Conservation (phyloP, 805 yeast genomes). For the Suhomyces kilbournensis region DNA sequence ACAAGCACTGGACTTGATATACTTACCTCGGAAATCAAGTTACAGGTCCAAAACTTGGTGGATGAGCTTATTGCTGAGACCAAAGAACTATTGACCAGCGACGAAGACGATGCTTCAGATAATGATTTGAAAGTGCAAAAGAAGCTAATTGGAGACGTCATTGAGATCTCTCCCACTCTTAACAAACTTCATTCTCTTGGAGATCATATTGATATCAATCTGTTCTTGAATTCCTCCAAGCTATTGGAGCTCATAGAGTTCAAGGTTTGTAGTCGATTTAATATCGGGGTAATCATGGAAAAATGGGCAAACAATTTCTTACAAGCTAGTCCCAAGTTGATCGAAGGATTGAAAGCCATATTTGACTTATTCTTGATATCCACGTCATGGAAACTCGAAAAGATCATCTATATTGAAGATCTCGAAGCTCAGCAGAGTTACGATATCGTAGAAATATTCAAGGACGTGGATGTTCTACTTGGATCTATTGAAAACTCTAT, state of each 20-base stretch:
- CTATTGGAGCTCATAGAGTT: conserved; percentile 14
- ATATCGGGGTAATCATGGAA: conserved; percentile 17
- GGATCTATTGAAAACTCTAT: conserved; percentile 12
- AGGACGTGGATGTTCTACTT: conserved; percentile 16
- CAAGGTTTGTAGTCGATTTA: conserved; percentile 12
- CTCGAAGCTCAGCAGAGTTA: conserved; percentile 16
- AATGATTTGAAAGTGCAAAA: conserved; percentile 16
- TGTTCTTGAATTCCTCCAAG: conserved; percentile 5
- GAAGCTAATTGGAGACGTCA: conserved; percentile 11
- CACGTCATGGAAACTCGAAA: conserved; percentile 36
- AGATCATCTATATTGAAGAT: conserved; percentile 23
- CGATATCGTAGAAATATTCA: conserved; percentile 24
- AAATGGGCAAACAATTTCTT: conserved; percentile 21
- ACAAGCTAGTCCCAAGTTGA: conserved; percentile 10
- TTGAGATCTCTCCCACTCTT: conserved; percentile 15
- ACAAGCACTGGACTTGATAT: conserved; percentile 6
- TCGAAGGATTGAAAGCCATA: conserved; percentile 15
- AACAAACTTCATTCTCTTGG: conserved; percentile 26
- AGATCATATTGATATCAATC: conserved; percentile 21
- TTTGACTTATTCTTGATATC: conserved; percentile 25
- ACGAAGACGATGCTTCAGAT: conserved; percentile 9
- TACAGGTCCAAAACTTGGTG: conserved; percentile 23
- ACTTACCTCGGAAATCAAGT: conserved; percentile 21
- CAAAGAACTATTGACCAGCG: conserved; percentile 11
- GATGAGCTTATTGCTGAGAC: conserved; percentile 21